Conservation (phyloP, 169 alveolate species). For the Eimeria necatrix region DNA sequence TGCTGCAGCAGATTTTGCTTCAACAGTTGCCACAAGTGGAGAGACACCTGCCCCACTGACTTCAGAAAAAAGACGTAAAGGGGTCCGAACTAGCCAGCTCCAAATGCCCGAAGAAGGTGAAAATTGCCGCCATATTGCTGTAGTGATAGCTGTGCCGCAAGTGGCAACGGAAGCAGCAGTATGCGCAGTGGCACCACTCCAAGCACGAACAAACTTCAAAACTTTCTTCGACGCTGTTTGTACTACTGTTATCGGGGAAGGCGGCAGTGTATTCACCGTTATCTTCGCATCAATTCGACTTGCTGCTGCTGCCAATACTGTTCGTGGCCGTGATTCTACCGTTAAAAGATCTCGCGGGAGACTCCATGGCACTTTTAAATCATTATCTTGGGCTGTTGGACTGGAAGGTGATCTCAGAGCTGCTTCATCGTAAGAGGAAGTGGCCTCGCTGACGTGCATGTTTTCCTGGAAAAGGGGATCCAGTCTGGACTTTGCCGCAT, state of each 20-base stretch:
- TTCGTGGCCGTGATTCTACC: neutral
- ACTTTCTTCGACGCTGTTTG: neutral
- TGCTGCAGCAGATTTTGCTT: neutral
- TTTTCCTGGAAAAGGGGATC: slow-evolving; percentile 47
- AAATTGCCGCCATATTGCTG: neutral
- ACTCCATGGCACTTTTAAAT: neutral
- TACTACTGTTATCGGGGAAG: slow-evolving; percentile 3
- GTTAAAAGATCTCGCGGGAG: neutral
- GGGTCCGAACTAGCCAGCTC: neutral
- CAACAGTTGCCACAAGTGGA: neutral
- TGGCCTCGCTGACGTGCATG: neutral
- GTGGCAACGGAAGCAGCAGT: neutral
- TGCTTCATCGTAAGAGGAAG: neutral
- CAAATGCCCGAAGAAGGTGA: neutral
- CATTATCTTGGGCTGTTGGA: neutral
- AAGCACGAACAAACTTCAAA: neutral
- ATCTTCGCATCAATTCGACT: neutral
- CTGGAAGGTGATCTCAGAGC: neutral
- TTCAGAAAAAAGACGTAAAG: neutral
- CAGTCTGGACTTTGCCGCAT: slow-evolving; percentile 47
- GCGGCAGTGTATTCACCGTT: neutral
- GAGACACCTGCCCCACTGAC: neutral
- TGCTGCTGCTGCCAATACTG: neutral
- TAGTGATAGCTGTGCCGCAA: neutral
- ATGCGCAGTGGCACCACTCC: neutral